Evolutionary conservation across 371 early-diverging fungal genomes (phyloP).

Genomic region (Apophysomyces elegans): DNA sequence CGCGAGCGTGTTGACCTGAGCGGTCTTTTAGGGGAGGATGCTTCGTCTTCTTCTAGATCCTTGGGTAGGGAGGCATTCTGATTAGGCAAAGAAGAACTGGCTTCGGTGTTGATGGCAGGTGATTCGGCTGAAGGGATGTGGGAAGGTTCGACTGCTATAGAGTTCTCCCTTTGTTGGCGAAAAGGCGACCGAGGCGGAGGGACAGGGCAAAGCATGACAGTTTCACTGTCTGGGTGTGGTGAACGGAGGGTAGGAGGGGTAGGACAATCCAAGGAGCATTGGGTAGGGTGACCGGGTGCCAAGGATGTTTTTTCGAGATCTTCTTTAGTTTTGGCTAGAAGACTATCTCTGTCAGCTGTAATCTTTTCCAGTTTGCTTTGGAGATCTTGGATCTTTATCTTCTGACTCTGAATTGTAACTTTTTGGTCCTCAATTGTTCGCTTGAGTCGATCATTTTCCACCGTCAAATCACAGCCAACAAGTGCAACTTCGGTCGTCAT

Average conservation of each 20-base stretch:
- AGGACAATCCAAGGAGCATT: not conserved
- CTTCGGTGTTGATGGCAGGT: not conserved
- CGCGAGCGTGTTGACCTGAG: constrained; percentile 1
- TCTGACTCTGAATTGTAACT: constrained; percentile 77
- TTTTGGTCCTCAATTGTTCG: constrained; percentile 85
- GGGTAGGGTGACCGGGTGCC: not conserved
- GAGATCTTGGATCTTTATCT: constrained; percentile 71
- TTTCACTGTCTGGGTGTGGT: constrained; percentile 9
- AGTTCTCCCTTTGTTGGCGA: constrained; percentile 24
- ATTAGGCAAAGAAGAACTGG: not conserved
- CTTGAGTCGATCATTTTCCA: constrained; percentile 83
- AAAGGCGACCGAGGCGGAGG: constrained; percentile 52
- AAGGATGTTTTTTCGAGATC: constrained; percentile 18
- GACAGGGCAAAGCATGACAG: constrained; percentile 24
- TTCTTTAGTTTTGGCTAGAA: constrained; percentile 24
- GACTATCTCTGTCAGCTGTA: constrained; percentile 49
- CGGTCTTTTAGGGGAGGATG: not conserved
- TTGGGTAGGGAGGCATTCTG: not conserved
- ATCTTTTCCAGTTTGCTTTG: constrained; percentile 50
- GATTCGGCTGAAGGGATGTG: not conserved
- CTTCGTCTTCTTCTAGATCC: not conserved
- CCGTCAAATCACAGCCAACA: constrained; percentile 14
- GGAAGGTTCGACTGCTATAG: not conserved
- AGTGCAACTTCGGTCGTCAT: constrained; percentile 19
- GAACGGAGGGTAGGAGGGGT: not conserved